Conservation (phyloP, 768 basidiomycete genomes). For the Hortiboletus campestris region DNA sequence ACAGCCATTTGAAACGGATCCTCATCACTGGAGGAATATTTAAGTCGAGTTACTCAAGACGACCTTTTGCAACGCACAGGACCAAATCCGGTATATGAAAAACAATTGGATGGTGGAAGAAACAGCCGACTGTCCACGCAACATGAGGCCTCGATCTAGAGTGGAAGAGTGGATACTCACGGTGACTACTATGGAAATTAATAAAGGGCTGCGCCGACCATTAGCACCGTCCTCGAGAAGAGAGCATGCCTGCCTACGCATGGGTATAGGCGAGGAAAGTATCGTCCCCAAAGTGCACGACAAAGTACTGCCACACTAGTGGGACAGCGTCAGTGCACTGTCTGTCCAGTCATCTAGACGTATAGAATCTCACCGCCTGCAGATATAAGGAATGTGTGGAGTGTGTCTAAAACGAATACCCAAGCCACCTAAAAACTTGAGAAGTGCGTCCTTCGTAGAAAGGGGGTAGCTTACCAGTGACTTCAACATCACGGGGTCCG, state of each 20-base stretch:
- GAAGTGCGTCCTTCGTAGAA: neutral
- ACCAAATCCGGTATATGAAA: conserved; percentile 29
- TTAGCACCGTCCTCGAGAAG: conserved; percentile 9
- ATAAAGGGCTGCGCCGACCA: conserved; percentile 13
- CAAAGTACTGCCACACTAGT: conserved; percentile 24
- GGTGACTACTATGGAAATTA: conserved; percentile 21
- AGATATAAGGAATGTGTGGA: conserved; percentile 17
- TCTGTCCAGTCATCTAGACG: neutral
- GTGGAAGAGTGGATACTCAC: conserved; percentile 9
- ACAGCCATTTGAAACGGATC: conserved; percentile 16
- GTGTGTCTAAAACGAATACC: conserved; percentile 19
- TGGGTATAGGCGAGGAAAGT: conserved; percentile 14
- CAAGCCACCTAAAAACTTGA: conserved; percentile 18
- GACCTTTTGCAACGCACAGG: conserved; percentile 8
- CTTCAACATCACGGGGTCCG: conserved; percentile 14
- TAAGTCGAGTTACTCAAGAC: neutral
- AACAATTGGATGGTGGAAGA: conserved; percentile 22
- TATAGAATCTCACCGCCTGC: conserved; percentile 13
- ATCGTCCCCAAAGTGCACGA: conserved; percentile 22
- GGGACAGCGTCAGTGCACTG: neutral
- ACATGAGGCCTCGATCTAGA: conserved; percentile 14
- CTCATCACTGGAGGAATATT: conserved; percentile 7
- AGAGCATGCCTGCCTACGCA: conserved; percentile 15
- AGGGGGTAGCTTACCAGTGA: conserved; percentile 8
- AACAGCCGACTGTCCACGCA: conserved; percentile 16